phyloP scores from a whole-genome alignment of 176 grass and related monocot genomes.

The Saccharum officinarum region DNA sequence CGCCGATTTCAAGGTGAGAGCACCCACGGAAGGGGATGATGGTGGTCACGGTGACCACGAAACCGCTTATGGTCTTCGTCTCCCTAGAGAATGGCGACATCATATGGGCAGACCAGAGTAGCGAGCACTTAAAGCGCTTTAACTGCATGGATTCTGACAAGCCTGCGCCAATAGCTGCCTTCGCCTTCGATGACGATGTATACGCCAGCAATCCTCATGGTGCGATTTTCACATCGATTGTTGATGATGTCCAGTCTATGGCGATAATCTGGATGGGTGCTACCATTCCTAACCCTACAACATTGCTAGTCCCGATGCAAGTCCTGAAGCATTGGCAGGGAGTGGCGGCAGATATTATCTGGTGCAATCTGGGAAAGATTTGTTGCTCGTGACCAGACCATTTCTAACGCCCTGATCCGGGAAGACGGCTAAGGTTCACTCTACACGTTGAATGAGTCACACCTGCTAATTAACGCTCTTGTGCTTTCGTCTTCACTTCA shows the following conservation, averaged over 20 bases:
- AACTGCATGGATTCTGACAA: accelerated
- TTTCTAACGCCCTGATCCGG: too few relatives aligned
- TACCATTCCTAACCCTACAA: background rate
- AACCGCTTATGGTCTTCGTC: background rate
- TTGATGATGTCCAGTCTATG: background rate
- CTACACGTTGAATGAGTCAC: too few relatives aligned
- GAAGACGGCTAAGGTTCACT: too few relatives aligned
- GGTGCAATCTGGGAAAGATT: too few relatives aligned
- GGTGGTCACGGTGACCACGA: background rate
- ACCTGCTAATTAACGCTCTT: too few relatives aligned
- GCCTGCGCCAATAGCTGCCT: background rate
- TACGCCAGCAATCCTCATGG: background rate
- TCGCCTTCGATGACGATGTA: background rate
- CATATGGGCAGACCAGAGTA: background rate
- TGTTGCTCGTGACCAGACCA: too few relatives aligned
- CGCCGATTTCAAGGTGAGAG: background rate
- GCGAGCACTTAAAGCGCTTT: background rate
- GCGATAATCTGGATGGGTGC: background rate
- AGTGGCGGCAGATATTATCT: too few relatives aligned
- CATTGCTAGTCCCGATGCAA: too few relatives aligned
- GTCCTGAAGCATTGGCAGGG: too few relatives aligned
- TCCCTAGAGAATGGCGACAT: background rate
- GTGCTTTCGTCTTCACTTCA: too few relatives aligned
- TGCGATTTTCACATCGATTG: background rate
- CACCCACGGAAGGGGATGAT: background rate